phyloP scores from a whole-genome alignment of 1,284 basidiomycete genomes.

The Flammula alnicola region DNA sequence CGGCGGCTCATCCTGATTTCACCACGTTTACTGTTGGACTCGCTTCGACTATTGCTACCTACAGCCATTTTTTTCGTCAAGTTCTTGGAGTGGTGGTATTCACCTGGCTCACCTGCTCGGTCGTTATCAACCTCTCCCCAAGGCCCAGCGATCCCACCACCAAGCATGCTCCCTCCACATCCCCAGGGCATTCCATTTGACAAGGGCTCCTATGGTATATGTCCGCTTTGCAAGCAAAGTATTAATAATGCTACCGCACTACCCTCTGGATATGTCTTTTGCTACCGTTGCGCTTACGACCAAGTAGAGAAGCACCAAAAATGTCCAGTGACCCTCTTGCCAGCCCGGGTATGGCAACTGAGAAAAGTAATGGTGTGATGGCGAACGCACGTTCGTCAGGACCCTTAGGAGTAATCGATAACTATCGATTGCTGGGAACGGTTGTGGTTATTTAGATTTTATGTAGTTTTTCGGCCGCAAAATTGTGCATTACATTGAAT shows the following conservation, averaged over 20 bases:
- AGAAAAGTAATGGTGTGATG: slow-evolving; percentile 78
- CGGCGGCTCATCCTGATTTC: slow-evolving; percentile 53
- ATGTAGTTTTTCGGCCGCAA: slow-evolving; percentile 15
- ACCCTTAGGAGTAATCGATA: slow-evolving; percentile 16
- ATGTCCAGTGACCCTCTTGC: slow-evolving; percentile 89
- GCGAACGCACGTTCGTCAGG: slow-evolving; percentile 48
- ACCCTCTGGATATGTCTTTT: slow-evolving; percentile 94
- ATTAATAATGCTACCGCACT: slow-evolving; percentile 91
- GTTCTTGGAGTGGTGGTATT: slow-evolving; percentile 99
- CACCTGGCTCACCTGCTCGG: slow-evolving; percentile 87
- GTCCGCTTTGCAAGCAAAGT: slow-evolving; percentile 78
- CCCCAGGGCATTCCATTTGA: slow-evolving; percentile 66
- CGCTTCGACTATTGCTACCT: slow-evolving; percentile 83
- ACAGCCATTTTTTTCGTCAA: slow-evolving; percentile 96
- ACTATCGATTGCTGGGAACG: slow-evolving; percentile 31
- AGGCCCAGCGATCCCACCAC: slow-evolving; percentile 76
- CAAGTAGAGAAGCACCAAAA: slow-evolving; percentile 78
- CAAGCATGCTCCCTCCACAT: slow-evolving; percentile 74
- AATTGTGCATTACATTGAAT: slow-evolving; percentile 4
- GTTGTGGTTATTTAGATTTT: too few species aligned
- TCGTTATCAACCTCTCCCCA: slow-evolving; percentile 62
- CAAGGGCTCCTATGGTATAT: slow-evolving; percentile 73
- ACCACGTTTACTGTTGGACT: slow-evolving; percentile 72
- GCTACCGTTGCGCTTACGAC: slow-evolving; percentile 91
- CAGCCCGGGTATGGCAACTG: slow-evolving; percentile 78